A percentile compares a stretch with the other conserved stretches of the same genome.
phyloP scores from a whole-genome alignment of 192 early-diverging fungal genomes.

The Coemansia asiatica region DNA sequence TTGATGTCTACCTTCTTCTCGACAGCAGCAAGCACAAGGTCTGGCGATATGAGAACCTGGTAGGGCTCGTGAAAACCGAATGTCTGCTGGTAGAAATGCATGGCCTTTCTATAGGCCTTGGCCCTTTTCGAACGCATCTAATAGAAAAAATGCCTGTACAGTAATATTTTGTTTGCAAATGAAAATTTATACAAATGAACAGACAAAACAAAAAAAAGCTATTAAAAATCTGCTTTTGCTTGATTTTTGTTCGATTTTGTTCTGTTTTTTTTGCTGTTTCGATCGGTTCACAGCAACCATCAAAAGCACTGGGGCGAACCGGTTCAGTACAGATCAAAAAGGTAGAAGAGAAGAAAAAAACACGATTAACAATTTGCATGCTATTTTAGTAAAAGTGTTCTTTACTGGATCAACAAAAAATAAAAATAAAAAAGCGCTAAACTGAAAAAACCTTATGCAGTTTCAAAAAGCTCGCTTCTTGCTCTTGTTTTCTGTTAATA shows the following conservation, averaged over 20 bases:
- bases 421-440: too few species aligned
- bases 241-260: too few species aligned
- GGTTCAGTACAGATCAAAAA: not conserved
- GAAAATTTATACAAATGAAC: not conserved
- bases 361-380: too few species aligned
- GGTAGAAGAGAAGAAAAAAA: too few species aligned
- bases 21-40: slow-evolving; percentile 72
- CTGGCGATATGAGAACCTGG: slow-evolving; percentile 83
- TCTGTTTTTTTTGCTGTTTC: too few species aligned
- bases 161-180: not conserved
- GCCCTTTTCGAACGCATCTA: slow-evolving; percentile 82
- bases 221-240: too few species aligned
- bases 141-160: not conserved
- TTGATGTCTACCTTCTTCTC: slow-evolving; percentile 64
- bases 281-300: too few species aligned
- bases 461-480: not conserved
- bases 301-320: not conserved
- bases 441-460: too few species aligned
- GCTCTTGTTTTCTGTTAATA: not conserved
- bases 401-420: too few species aligned
- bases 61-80: slow-evolving; percentile 93
- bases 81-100: slow-evolving; percentile 75
- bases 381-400: too few species aligned
- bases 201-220: too few species aligned
- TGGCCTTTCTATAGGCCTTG: slow-evolving; percentile 77